Evolutionary conservation across 345 rosid genomes (phyloP).

Genomic region (Citrus unshiu): DNA sequence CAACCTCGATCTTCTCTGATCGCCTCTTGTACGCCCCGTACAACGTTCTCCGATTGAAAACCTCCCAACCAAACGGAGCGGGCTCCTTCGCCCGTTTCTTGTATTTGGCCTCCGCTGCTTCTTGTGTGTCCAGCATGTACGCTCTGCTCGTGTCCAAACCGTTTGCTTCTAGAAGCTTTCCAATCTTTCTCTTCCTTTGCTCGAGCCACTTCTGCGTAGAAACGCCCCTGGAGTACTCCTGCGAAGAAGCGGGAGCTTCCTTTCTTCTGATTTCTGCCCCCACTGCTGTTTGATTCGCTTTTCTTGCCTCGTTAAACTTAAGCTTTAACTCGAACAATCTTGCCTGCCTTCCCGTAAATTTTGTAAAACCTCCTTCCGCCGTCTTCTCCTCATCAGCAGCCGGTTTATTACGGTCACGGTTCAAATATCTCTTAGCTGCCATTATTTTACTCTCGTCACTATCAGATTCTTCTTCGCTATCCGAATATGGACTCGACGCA

Average conservation of each 20-base stretch:
- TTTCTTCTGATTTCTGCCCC: conserved; percentile 80
- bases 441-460: conserved; percentile 17
- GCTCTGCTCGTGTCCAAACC: conserved; percentile 82
- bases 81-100: conserved; percentile 96
- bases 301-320: conserved; percentile 90
- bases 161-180: conserved; percentile 83
- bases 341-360: conserved; percentile 81
- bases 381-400: conserved; percentile 29
- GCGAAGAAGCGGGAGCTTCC: conserved; percentile 49
- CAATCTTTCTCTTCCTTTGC: conserved; percentile 81
- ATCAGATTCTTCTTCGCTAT: conserved; percentile 46
- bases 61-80: conserved; percentile 97
- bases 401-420: conserved; percentile 3
- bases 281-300: conserved; percentile 83
- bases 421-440: too few species aligned
- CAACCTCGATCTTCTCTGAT: conserved; percentile 31
- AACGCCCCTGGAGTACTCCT: conserved; percentile 64
- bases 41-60: conserved; percentile 81
- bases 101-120: conserved; percentile 80
- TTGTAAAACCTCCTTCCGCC: conserved; percentile 44
- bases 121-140: conserved; percentile 89
- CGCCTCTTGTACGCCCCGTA: conserved; percentile 88
- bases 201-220: conserved; percentile 94
- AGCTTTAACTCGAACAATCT: conserved; percentile 70
- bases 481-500: conserved; percentile 64